Evolutionary conservation across 257 asterid genomes (phyloP), one percentile per base, ranked within the genome.

Genomic region (Solanum microdontum): DNA sequence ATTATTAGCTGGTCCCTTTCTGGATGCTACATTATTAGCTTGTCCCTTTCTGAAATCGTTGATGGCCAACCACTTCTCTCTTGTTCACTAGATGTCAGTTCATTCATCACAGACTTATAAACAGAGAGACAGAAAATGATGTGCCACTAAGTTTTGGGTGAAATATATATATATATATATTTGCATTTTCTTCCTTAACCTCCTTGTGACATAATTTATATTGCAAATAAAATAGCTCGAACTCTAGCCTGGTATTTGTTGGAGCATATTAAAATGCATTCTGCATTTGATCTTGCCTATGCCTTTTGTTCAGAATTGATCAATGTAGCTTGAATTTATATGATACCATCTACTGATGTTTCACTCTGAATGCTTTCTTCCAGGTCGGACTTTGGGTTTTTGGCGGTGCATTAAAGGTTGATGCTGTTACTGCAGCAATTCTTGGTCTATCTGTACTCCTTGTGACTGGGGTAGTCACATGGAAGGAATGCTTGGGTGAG

Each of bases 401-500:
- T n/a, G 99, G 99, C 77, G 90, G 99, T 26, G 85, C 84, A 23
- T 83, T 97, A 87, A 94, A 90, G n/a, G 95, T 97, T 55, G 99
- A 97, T 91, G 99, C 99, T 74, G 99, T 97, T 84, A 94, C 98
- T 45, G 98, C 99, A 23, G 99, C 99, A 55, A 97, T 97, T 89
- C 98, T 97, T 89, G 98, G 99, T 64, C 87, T 97, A 80, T 91
- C 98, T 6, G 96, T 95, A 87, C 99, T 97, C 88, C 98, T 97
- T 43, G 88, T 94, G 48, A 91, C 97, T 23, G 99, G 99, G 40
- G 99, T 97, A 3, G 99, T 97, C 83, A 94, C 98, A 8, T 97
- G 99, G 99, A 97, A 97, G 89, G 99, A 97, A 91, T 97, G 99
- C 91, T 90, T 97, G 80, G 95, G 98, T 80, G 99, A 97, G 91